Conservation (phyloP, 73 alveolate species). For the Tetrahymena elliotti region DNA sequence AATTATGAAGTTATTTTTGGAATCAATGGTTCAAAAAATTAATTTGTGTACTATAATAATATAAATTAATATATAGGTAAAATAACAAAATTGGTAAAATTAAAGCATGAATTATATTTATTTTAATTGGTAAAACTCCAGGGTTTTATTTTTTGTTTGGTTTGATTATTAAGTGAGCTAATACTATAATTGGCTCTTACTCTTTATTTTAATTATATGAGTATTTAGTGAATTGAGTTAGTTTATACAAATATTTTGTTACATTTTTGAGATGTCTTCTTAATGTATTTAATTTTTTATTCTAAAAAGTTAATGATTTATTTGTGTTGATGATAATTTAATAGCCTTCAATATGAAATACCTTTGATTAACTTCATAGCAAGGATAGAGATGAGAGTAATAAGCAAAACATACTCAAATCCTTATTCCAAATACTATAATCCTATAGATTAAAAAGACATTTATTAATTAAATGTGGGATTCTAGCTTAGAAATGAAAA, state of each 20-base stretch:
- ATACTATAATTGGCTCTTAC: not conserved
- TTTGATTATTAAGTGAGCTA: not conserved
- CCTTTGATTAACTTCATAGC: not conserved
- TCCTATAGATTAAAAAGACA: not conserved
- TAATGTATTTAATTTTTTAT: not conserved
- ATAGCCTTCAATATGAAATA: not conserved
- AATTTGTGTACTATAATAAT: no score
- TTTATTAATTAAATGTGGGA: no score
- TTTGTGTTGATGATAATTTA: not conserved
- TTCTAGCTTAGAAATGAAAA: not conserved
- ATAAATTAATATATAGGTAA: not conserved
- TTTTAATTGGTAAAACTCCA: no score
- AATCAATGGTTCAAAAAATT: no score
- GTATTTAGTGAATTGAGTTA: no score
- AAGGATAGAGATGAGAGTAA: not conserved
- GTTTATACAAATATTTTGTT: not conserved
- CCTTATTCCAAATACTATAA: not conserved
- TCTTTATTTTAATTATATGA: not conserved
- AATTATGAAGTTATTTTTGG: no score
- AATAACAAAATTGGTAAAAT: not conserved
- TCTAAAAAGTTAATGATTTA: no score
- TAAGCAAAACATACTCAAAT: not conserved
- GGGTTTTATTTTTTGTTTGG: not conserved
- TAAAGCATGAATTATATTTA: not conserved
- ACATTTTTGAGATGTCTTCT: not conserved